Evolutionary conservation across 345 rosid species (phyloP), one percentile per base, ranked within the genome.

Genomic region (Lagerstroemia speciosa): DNA sequence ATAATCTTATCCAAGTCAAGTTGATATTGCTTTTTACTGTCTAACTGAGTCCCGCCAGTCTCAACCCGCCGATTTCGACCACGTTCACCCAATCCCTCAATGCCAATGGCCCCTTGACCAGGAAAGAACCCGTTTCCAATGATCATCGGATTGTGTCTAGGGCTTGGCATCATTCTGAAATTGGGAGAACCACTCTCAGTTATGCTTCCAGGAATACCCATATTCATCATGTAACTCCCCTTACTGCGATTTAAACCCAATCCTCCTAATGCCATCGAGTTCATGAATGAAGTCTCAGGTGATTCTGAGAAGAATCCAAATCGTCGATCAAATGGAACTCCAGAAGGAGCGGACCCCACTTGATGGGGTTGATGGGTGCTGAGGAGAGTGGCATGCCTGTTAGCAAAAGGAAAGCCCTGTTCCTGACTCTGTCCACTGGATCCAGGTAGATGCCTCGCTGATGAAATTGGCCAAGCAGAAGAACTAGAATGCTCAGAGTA

Each of bases 301-400:
- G 97, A 83, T 72, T 88, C 93, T 0, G 90, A 86, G 67, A 85
- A 82, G 80, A 85, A 85, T n/a, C 90, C 93, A 67, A 89, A 87
- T 65, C 80, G 95, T 71, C 90, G 84, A 68, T 93, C 92, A 53
- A 87, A 74, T 69, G 96, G 93, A 79, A 79, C 79, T 72, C 89
- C 90, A 52, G 96, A 87, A 34, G 98, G 98, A 67, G 98, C 97
- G 73, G 98, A 93, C 64, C 98, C 97, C 63, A 90, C 88, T 65
- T 87, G 96, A 82, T 84, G 83, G 60, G 77, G 85, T 36, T 83
- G 86, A 69, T 77, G 84, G 40, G 87, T 77, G 64, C 81, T 78
- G 67, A 81, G 73, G 65, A 87, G 76, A 50, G 86, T 78, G 46
- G 82, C 82, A 68, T 80, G 84, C 48, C 72, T 80, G 68, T 77